Evolutionary conservation across 2,329 filamentous ascomycete species (phyloP).

Genomic region (Lachnellula willkommii): DNA sequence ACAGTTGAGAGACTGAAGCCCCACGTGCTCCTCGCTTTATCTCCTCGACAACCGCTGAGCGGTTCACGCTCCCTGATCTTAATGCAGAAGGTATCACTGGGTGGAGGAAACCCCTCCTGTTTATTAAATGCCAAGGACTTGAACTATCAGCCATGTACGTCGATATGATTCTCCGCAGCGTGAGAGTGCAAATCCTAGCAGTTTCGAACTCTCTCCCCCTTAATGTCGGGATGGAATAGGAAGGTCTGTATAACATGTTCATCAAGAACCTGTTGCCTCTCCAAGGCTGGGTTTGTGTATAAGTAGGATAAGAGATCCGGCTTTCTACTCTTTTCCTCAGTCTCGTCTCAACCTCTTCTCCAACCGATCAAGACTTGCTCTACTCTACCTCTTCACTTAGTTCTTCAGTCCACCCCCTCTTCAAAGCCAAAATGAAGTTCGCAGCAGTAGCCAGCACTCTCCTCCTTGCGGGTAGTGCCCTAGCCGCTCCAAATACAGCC

Average conservation of each 20-base stretch:
- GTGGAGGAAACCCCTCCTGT: neutral
- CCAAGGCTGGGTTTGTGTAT: too few species aligned
- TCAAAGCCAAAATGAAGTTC: conserved; percentile 44
- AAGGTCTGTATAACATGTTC: neutral
- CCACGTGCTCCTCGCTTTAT: neutral
- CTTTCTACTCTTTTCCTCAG: too few species aligned
- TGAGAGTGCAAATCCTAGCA: neutral
- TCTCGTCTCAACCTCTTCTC: neutral
- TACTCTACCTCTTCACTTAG: neutral
- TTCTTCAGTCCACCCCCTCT: neutral
- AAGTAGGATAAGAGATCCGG: too few species aligned
- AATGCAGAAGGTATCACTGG: neutral
- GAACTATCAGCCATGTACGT: neutral
- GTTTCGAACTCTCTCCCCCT: neutral
- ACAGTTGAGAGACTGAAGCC: neutral
- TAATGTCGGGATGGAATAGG: neutral
- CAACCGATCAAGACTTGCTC: neutral
- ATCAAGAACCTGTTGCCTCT: too few species aligned
- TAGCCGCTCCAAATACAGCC: conserved; percentile 42
- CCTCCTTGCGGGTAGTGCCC: conserved; percentile 37
- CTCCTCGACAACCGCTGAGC: neutral
- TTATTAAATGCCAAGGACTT: neutral
- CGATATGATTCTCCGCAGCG: neutral
- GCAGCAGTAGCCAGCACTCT: conserved; percentile 34
- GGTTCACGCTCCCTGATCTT: neutral